Base-by-base conservation (phyloP, 768 basidiomycete genomes). In the Calocybe gangraenosa region DNA sequence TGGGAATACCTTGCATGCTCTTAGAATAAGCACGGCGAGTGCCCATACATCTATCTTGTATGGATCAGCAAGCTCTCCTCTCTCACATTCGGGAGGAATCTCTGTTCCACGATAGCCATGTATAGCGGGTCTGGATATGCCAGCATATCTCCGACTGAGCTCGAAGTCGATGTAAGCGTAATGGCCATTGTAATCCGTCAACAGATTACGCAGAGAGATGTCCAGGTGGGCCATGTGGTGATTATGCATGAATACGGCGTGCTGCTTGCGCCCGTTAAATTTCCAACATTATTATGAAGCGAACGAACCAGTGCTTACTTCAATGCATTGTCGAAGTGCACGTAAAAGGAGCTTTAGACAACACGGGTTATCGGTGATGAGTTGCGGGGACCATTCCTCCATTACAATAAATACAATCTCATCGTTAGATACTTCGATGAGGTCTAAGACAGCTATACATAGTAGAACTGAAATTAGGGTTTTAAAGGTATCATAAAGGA, bases 81-180 rank as follows among this genome's bases (percentile, higher is more conserved):
- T 57, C 53, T 81, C 84, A 39, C 77, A 75, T 60, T 89, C 87
- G 10, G 86, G 86, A 15, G 87, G 82, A 9, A 82, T 56, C 47
- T 88, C 87, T 15, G 85, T 84, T 17, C 78, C 76, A 11, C 78
- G 71, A 56, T 69, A 70, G 35, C 66, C 64, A 48, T 58, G 60
- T 15, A 82, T 61, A 20, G 65, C 56, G 6, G 75, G 71, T 40
- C 57, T 53, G 17, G 60, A 46, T 3, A 57, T 35, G 31, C 60
- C 62, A 38, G 75, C 68, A 57, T 79, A 81, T 37, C 70, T 71
- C 15, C 73, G 76, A 56, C 83, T 84, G 11, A 76, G 58, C 58
- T 88, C 85, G 51, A 78, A 88, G 59, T 89, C 87, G 48, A 87
- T 88, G 55, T 74, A 87, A 0, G 83, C 83, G 58, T 79, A 88